phyloP scores from a whole-genome alignment of 257 asterid genomes.

The Primulina tabacum region DNA sequence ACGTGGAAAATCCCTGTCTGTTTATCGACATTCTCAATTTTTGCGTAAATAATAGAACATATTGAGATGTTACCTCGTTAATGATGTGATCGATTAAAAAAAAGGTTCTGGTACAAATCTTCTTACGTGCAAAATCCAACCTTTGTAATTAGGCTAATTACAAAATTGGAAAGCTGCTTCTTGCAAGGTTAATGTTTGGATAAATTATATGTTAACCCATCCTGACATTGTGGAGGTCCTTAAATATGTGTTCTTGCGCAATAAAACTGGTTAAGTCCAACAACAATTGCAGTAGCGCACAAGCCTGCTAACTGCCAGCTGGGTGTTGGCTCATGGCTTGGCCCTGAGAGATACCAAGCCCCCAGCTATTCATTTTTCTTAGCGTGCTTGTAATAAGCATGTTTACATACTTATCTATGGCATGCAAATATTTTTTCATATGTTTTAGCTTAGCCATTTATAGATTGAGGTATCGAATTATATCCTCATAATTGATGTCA shows the following conservation, averaged over 20 bases:
- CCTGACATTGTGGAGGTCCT: not conserved
- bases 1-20: not conserved
- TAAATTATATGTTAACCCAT: slow-evolving; percentile 1
- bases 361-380: not conserved
- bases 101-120: not conserved
- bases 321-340: not conserved
- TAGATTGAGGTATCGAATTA: not conserved
- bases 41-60: not conserved
- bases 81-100: not conserved
- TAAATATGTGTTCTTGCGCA: not conserved
- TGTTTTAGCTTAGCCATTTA: not conserved
- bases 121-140: not conserved
- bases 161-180: slow-evolving; percentile 5
- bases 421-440: not conserved
- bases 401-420: not conserved
- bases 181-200: not conserved
- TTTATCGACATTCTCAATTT: not conserved
- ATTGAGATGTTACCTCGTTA: not conserved
- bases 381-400: not conserved
- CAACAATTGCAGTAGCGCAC: not conserved
- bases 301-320: not conserved
- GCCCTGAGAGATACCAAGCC: not conserved
- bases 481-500: not conserved
- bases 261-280: not conserved
- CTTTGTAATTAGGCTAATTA: not conserved